Percentiles rank a stretch among this genome's conserved stretches.
These are phyloP conservation scores for Arxiozyma bovina DNA, from an alignment of 1,139 yeast species.

Conservation along the genomic window DNA sequence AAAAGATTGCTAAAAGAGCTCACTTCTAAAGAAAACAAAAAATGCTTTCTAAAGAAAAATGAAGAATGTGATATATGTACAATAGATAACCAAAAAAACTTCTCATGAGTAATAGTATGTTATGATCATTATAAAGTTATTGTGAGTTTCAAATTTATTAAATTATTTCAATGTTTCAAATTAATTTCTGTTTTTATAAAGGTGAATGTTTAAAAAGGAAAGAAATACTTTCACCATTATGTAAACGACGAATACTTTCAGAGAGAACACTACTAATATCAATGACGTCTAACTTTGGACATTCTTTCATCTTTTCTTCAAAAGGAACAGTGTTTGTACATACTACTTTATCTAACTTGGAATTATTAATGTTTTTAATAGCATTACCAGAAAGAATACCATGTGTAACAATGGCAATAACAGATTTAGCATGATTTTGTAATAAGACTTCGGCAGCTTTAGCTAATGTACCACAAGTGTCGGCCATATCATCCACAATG, in stretches of 20 bases:
- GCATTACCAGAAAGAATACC: slow-evolving; percentile 90
- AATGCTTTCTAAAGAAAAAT: too few relatives aligned
- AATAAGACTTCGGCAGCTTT: slow-evolving; percentile 89
- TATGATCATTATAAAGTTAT: too few relatives aligned
- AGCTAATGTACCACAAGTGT: slow-evolving; percentile 93
- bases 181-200: slow-evolving; percentile 22
- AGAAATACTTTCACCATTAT: slow-evolving; percentile 93
- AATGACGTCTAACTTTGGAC: slow-evolving; percentile 70
- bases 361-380: slow-evolving; percentile 67
- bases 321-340: slow-evolving; percentile 95
- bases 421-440: slow-evolving; percentile 72
- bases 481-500: slow-evolving; percentile 97
- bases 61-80: too few relatives aligned
- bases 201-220: slow-evolving; percentile 78
- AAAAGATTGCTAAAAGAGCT: neutral
- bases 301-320: slow-evolving; percentile 58
- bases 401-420: slow-evolving; percentile 92
- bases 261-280: slow-evolving; percentile 88
- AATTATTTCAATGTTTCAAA: neutral
- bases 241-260: slow-evolving; percentile 93
- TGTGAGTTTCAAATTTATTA: neutral
- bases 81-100: too few relatives aligned
- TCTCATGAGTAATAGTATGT: too few relatives aligned
- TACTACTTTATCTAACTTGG: slow-evolving; percentile 69
- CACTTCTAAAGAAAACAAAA: neutral